Base-by-base conservation (phyloP, 441 rosid species). In the Melastoma candidum region DNA sequence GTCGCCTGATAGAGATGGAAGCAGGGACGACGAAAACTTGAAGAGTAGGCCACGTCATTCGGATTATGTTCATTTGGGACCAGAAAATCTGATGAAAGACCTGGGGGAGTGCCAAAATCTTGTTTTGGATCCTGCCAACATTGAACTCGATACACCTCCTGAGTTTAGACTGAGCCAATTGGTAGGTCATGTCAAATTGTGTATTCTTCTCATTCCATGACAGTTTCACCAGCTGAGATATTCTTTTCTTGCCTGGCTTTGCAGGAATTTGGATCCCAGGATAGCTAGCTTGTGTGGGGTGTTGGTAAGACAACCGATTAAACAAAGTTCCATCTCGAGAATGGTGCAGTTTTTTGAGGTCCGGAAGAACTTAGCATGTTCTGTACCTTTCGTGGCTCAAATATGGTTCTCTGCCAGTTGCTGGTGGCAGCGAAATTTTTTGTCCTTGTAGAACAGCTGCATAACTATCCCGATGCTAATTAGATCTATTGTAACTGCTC, bases 131-230 rank as follows among this genome's bases (percentile, higher is more conserved):
- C 95, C 85, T 3, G 71, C 94, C 11, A 74, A 83, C 67, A 75
- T 87, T 59, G 96, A 90, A 32, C 84, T 82, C 0, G 95, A 92
- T 64, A 92, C 96, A 44, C 96, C 94, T 61, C 87, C 98, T 7
- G 98, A 92, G 32, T 87, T 83, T 69, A 79, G 87, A 59, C 82
- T 92, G 50, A 92, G 98, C 77, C 96, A 87, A 70, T 94, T 92
- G 64, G 96, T 92, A 82, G 43, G 75, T 10, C 43, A 9, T 53
- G 27, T 3, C 47, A 47, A 45, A n/a, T 49, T 48, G 41, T 44
- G 6, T 29, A 7, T 56, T 45, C 24, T 32, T 32, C 41, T 1
- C 8, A 8, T 32, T 32, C 7, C 8, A 32, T 32, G 5, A 32
- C 41, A 32, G 41, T 32, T 32, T 17, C 22, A 0, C 22, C 22